phyloP scores from a whole-genome alignment of 805 yeast genomes.

The Barnettozyma salicaria region DNA sequence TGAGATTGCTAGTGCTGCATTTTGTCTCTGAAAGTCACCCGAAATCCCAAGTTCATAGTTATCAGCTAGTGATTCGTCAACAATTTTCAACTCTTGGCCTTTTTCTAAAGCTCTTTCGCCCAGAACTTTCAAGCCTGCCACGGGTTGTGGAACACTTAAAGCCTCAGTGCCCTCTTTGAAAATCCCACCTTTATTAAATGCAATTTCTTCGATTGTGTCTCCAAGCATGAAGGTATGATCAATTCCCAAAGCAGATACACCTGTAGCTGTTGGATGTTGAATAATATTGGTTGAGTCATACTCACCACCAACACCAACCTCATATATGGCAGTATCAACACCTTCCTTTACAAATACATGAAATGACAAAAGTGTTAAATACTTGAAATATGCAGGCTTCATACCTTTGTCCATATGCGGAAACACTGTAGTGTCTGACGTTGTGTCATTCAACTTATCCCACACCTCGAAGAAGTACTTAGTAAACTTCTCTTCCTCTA shows the following conservation, averaged over 20 bases:
- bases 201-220: slow-evolving; percentile 77
- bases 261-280: slow-evolving; percentile 74
- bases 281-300: slow-evolving; percentile 94
- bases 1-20: slow-evolving; percentile 83
- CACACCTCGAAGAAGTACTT: slow-evolving; percentile 91
- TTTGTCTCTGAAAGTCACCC: slow-evolving; percentile 78
- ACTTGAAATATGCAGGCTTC: slow-evolving; percentile 92
- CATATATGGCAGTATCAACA: slow-evolving; percentile 91
- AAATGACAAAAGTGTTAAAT: slow-evolving; percentile 80
- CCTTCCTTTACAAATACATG: slow-evolving; percentile 85
- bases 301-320: slow-evolving; percentile 98
- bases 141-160: slow-evolving; percentile 54
- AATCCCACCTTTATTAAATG: slow-evolving; percentile 96
- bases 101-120: slow-evolving; percentile 65
- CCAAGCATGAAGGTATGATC: slow-evolving; percentile 85
- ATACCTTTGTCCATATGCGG: slow-evolving; percentile 70
- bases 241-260: slow-evolving; percentile 80
- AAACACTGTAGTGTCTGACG: slow-evolving; percentile 49
- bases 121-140: slow-evolving; percentile 51
- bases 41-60: slow-evolving; percentile 55
- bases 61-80: slow-evolving; percentile 33
- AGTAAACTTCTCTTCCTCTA: slow-evolving; percentile 73
- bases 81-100: slow-evolving; percentile 43
- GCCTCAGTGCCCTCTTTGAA: slow-evolving; percentile 68
- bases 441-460: slow-evolving; percentile 63